Conservation (phyloP, 768 basidiomycete species). For the Amanita pseudoporphyria region DNA sequence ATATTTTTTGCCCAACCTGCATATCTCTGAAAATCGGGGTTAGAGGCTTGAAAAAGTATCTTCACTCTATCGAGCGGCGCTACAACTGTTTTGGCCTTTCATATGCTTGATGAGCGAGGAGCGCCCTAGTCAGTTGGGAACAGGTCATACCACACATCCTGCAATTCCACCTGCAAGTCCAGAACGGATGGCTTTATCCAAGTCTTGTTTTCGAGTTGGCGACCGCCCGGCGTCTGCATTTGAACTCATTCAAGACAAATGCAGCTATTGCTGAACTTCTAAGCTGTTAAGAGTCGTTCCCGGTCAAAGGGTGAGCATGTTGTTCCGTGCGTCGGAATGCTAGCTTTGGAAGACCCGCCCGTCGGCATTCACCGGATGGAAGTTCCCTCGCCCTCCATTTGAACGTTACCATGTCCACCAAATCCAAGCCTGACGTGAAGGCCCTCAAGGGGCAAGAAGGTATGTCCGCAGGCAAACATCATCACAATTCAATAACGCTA, state of each 20-base stretch:
- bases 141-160: constrained; percentile 73
- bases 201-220: constrained; percentile 40
- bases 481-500: neutral
- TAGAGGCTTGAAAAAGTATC: constrained; percentile 96
- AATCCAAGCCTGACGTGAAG: constrained; percentile 46
- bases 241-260: constrained; percentile 48
- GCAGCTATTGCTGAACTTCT: constrained; percentile 14
- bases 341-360: constrained; percentile 5
- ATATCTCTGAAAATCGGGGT: constrained; percentile 90
- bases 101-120: constrained; percentile 7
- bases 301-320: neutral
- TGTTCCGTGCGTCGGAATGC: neutral
- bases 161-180: constrained; percentile 91
- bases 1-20: constrained; percentile 46
- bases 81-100: constrained; percentile 86
- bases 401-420: constrained; percentile 35
- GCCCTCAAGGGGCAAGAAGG: constrained; percentile 74
- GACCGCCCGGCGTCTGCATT: constrained; percentile 40
- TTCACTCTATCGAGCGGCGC: constrained; percentile 97
- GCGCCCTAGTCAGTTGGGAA: constrained; percentile 8
- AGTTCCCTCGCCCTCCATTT: too few relatives aligned
- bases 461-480: constrained; percentile 11
- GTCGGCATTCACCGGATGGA: neutral
- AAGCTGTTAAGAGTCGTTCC: neutral
- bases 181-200: constrained; percentile 63